These are phyloP conservation scores for Lenzites betulinus DNA, from an alignment of 768 basidiomycete genomes.

Conservation along the genomic window DNA sequence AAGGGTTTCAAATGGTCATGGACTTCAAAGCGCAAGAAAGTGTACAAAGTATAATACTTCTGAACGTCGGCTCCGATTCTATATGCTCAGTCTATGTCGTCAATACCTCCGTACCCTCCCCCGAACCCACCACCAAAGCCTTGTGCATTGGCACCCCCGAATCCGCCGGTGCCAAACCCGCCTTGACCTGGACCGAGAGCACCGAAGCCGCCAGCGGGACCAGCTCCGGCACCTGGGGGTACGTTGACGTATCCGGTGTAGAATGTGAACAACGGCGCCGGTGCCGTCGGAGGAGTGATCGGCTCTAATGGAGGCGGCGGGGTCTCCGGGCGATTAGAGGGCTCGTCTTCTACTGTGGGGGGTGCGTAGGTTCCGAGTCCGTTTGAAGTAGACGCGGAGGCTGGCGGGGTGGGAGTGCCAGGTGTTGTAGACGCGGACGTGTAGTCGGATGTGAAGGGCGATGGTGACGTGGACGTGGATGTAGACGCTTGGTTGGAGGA, in stretches of 20 bases:
- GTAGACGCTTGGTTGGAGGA: background rate
- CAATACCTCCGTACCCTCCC: conserved; percentile 10
- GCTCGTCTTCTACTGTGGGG: background rate
- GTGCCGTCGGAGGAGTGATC: background rate
- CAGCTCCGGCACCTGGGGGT: background rate
- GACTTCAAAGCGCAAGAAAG: too few relatives aligned
- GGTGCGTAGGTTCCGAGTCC: background rate
- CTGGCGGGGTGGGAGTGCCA: too few relatives aligned
- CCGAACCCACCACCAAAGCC: background rate
- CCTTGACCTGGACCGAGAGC: too few relatives aligned
- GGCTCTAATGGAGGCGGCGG: conserved; percentile 18
- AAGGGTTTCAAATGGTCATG: too few relatives aligned
- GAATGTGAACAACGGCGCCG: conserved; percentile 16
- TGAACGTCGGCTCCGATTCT: too few relatives aligned
- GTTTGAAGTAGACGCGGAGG: background rate
- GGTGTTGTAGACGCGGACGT: too few relatives aligned
- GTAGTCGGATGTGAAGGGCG: too few relatives aligned
- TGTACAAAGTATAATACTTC: too few relatives aligned
- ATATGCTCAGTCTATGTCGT: conserved; percentile 21
- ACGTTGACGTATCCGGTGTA: conserved; percentile 7
- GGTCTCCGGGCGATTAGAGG: conserved; percentile 6
- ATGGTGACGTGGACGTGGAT: background rate
- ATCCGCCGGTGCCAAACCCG: background rate
- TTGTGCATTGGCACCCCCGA: background rate
- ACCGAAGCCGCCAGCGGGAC: background rate